These are phyloP conservation scores for Coemansia sp. DNA, from an alignment of 192 early-diverging fungal species.

Conservation along the genomic window DNA sequence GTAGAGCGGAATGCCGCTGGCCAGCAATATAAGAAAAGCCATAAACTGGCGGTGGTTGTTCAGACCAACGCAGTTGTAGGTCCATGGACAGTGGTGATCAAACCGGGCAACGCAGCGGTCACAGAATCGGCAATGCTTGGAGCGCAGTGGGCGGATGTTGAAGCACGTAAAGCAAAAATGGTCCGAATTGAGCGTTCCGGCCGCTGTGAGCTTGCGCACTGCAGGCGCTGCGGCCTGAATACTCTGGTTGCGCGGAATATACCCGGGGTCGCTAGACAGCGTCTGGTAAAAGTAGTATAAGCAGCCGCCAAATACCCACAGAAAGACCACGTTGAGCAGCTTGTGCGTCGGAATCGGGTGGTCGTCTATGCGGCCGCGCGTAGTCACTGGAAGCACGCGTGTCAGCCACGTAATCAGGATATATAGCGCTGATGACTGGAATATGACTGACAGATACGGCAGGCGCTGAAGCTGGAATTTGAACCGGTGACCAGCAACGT, in stretches of 20 bases:
- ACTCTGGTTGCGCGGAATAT: constrained; percentile 55
- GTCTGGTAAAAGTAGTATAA: constrained; percentile 77
- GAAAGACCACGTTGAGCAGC: constrained; percentile 62
- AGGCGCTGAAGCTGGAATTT: constrained; percentile 63
- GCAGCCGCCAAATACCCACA: constrained; percentile 55
- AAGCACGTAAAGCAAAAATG: constrained; percentile 86
- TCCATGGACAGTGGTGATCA: constrained; percentile 98
- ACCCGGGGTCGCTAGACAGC: constrained; percentile 74
- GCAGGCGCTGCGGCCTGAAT: constrained; percentile 30
- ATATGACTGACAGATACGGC: constrained; percentile 81
- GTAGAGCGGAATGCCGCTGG: constrained; percentile 58
- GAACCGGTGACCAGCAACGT: constrained; percentile 53
- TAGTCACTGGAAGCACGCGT: constrained; percentile 63
- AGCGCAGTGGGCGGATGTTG: constrained; percentile 76
- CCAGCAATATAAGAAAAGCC: constrained; percentile 67
- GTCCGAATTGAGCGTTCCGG: constrained; percentile 64
- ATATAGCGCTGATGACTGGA: constrained; percentile 80
- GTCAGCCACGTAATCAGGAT: constrained; percentile 62
- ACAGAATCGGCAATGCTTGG: constrained; percentile 92
- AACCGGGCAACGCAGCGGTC: constrained; percentile 90
- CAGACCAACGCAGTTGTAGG: constrained; percentile 89
- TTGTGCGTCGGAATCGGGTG: constrained; percentile 19
- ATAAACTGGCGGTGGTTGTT: constrained; percentile 87
- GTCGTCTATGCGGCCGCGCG: constrained; percentile 24
- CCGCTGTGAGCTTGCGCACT: constrained; percentile 58